A percentile compares a stretch with the other conserved stretches of the same genome.
phyloP scores from a whole-genome alignment of 1,284 basidiomycete genomes.

The Tylopilus orsonianus region DNA sequence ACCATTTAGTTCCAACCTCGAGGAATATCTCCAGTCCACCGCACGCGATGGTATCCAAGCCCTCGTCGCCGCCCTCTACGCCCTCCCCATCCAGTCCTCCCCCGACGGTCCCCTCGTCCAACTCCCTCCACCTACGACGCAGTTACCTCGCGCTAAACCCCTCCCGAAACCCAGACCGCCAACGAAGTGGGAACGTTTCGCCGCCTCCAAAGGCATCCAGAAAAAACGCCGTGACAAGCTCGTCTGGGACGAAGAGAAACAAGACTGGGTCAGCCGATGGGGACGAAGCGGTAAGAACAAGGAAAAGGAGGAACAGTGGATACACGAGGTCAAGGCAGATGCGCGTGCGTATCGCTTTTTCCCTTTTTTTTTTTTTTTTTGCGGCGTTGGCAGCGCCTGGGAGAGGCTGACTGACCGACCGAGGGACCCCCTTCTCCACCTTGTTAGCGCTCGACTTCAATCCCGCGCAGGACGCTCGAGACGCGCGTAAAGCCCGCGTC shows the following conservation, averaged over 20 bases:
- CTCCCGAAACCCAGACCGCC: slow-evolving; percentile 89
- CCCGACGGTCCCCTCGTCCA: slow-evolving; percentile 84
- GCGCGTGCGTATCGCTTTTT: slow-evolving; percentile 60
- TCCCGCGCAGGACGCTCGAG: slow-evolving; percentile 74
- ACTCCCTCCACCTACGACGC: slow-evolving; percentile 75
- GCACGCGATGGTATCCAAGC: slow-evolving; percentile 87
- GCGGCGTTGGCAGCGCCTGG: no score
- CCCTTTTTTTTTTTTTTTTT: background rate
- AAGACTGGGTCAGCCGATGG: slow-evolving; percentile 94
- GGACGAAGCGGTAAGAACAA: slow-evolving; percentile 91
- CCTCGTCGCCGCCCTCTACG: slow-evolving; percentile 79
- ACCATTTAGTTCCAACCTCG: slow-evolving; percentile 64
- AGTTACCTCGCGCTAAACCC: slow-evolving; percentile 88
- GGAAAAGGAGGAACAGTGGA: slow-evolving; percentile 87
- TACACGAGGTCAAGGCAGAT: slow-evolving; percentile 85
- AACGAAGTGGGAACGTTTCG: slow-evolving; percentile 98
- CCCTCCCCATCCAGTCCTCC: slow-evolving; percentile 75
- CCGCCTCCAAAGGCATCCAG: slow-evolving; percentile 91
- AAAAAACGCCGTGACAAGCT: slow-evolving; percentile 80
- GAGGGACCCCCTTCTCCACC: no score
- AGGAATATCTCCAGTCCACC: slow-evolving; percentile 77
- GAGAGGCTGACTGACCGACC: no score
- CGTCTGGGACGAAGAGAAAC: slow-evolving; percentile 92
- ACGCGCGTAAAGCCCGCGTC: slow-evolving; percentile 77
- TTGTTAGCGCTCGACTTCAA: slow-evolving; percentile 65